These are phyloP conservation scores for Saitoella complicata DNA, from an alignment of 805 yeast species.

Conservation along the genomic window DNA sequence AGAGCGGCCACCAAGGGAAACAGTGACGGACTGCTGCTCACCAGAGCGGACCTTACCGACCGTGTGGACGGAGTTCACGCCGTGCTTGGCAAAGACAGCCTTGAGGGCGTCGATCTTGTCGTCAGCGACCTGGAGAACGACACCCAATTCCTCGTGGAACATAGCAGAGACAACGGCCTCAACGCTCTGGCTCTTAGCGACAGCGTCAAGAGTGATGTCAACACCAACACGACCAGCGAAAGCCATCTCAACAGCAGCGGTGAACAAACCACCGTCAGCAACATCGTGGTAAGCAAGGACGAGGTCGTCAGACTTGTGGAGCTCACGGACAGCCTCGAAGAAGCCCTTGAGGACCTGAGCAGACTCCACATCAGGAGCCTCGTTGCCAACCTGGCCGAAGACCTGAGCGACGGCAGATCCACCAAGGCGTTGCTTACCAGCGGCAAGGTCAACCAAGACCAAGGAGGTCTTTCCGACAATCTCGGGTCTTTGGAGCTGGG, in stretches of 20 bases:
- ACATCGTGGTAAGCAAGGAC: constrained; percentile 88
- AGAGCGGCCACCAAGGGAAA: constrained; percentile 28
- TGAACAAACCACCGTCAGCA: constrained; percentile 89
- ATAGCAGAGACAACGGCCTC: constrained; percentile 38
- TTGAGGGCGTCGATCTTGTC: constrained; percentile 39
- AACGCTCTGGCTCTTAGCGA: constrained; percentile 19
- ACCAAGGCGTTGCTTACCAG: constrained; percentile 47
- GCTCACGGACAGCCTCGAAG: constrained; percentile 47
- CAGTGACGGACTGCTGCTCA: constrained; percentile 35
- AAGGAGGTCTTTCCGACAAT: constrained; percentile 30
- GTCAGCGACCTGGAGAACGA: constrained; percentile 71
- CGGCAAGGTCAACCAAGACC: constrained; percentile 67
- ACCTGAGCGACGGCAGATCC: constrained; percentile 94
- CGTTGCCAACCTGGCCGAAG: constrained; percentile 69
- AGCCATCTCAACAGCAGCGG: constrained; percentile 84
- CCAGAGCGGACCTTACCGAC: constrained; percentile 44
- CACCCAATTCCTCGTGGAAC: constrained; percentile 90
- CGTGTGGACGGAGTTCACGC: constrained; percentile 41
- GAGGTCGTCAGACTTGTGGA: constrained; percentile 45
- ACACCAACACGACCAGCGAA: constrained; percentile 88
- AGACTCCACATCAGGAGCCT: constrained; percentile 70
- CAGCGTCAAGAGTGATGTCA: constrained; percentile 27
- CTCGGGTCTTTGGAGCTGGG: constrained; percentile 39
- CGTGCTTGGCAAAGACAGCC: constrained; percentile 37
- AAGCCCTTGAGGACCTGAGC: constrained; percentile 47